These are phyloP conservation scores for Moringa oleifera DNA, from an alignment of 345 rosid species.

Conservation along the genomic window DNA sequence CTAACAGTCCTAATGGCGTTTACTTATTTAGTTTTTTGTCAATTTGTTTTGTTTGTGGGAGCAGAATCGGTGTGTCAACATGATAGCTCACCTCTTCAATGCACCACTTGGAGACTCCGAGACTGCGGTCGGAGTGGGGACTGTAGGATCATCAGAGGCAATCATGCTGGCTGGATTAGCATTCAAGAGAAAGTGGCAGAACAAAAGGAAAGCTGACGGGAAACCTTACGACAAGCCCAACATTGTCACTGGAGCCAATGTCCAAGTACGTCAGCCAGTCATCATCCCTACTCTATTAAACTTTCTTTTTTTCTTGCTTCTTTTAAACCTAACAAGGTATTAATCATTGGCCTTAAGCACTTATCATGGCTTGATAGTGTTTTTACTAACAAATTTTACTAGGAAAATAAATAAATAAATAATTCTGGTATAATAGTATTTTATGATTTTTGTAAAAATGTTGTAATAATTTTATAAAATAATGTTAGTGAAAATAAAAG, in stretches of 20 bases:
- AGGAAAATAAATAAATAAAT: too few species aligned
- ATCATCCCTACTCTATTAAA: too few species aligned
- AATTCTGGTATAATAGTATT: too few species aligned
- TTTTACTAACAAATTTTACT: too few species aligned
- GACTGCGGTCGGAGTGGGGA: constrained; percentile 84
- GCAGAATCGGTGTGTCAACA: constrained; percentile 96
- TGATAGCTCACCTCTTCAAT: constrained; percentile 83
- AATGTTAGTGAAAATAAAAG: too few species aligned
- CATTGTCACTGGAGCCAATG: constrained; percentile 96
- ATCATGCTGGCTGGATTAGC: constrained; percentile 95
- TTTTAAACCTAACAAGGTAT: too few species aligned
- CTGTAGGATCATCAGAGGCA: constrained; percentile 94
- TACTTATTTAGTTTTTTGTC: neutral
- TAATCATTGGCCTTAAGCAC: too few species aligned
- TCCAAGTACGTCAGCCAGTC: constrained; percentile 43
- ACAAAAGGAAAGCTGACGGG: constrained; percentile 78
- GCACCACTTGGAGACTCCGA: constrained; percentile 76
- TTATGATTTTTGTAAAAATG: too few species aligned
- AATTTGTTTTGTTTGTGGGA: neutral
- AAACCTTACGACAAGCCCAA: constrained; percentile 80
- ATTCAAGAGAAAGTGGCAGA: constrained; percentile 93
- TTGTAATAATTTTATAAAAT: too few species aligned
- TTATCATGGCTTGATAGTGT: too few species aligned
- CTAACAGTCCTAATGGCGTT: too few species aligned
- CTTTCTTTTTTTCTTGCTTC: too few species aligned